Evolutionary conservation across 176 grass and related monocot genomes (phyloP).

Genomic region (Aegilops tauschii): DNA sequence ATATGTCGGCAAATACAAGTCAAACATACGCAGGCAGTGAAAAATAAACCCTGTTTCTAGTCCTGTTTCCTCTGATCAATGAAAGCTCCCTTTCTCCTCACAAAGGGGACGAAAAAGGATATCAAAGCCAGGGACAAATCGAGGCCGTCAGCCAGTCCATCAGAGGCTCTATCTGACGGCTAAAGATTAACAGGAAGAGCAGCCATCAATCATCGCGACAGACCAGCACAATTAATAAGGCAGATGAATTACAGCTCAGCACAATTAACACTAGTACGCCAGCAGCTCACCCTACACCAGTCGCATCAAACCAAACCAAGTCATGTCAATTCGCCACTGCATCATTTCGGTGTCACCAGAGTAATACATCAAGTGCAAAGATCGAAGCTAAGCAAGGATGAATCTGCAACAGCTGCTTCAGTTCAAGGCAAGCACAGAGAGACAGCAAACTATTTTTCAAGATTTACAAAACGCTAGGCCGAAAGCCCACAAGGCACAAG

Average conservation of each 20-base stretch:
- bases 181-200: neutral
- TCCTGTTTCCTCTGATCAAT: neutral
- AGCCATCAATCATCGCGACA: neutral
- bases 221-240: neutral
- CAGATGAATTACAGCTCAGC: neutral
- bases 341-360: neutral
- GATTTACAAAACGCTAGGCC: constrained; percentile 16
- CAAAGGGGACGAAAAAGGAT: neutral
- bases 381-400: neutral
- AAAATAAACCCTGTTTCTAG: neutral
- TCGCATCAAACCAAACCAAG: neutral
- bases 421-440: neutral
- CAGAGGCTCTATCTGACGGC: neutral
- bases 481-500: neutral
- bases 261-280: neutral
- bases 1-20: neutral
- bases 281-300: neutral
- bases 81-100: neutral
- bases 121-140: neutral
- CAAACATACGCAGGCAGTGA: neutral
- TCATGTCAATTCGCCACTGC: neutral
- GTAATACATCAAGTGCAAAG: neutral
- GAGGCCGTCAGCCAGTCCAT: neutral
- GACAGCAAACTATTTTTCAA: neutral
- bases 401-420: neutral